Base-by-base conservation (phyloP, 202 grass and related monocot genomes). In the Zoysia matrella region DNA sequence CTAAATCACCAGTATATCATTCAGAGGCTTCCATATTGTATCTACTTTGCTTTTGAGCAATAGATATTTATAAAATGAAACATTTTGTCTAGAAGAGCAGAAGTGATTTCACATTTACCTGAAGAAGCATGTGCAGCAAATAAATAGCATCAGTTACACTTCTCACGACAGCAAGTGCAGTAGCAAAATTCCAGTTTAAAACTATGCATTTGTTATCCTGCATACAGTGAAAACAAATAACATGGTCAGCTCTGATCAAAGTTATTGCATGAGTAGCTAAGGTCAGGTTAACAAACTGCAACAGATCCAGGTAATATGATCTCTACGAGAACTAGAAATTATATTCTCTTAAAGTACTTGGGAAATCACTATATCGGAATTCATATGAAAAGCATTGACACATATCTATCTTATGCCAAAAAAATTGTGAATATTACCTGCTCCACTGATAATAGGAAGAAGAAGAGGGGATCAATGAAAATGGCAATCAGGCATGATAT, bases 401-500 rank as follows among this genome's bases (percentile, higher is more conserved):
- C 30, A 36, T 58, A 70, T 12, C 14, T 42, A 30, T 7, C 47
- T 39, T 63, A 65, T 54, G 45, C 65, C 42, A 13, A 8, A 30
- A 76, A 76, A 44, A 6, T 78, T 75, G 71, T 30, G 54, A 68
- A 52, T 7, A 48, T 80, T 89, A 98, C 95, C 92, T 94, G n/a
- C 11, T 86, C 14, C 11, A 93, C 82, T 63, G 88, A 91, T 69
- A 98, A 75, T 12, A 93, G 70, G 81, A 94, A 98, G 90, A 98
- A 94, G 60, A 98, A 98, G 9, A 98, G 71, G 18, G 95, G 95
- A 60, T 98, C 92, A 2, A 98, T 93, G 65, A 98, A 98, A 84
- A 98, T 94, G 57, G 95, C 79, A 55, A 94, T 74, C 53, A 98
- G 81, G 79, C 92, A 98, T 65, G 95, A 98, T 84, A 98, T 94